Evolutionary conservation across 192 early-diverging fungal genomes (phyloP).

Genomic region (Coemansia sp.): DNA sequence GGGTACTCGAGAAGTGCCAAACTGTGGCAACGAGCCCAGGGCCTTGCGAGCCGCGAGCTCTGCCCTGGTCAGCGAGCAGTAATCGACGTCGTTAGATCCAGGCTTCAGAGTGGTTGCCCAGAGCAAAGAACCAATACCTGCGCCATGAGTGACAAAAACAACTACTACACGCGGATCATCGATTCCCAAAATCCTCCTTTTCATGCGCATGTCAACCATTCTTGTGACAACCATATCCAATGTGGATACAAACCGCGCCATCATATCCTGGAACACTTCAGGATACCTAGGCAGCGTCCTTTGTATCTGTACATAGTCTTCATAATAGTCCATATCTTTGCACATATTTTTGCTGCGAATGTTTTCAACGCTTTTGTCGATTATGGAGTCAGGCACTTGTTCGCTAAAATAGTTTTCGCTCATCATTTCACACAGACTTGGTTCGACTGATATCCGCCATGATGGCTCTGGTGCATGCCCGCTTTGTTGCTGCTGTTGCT

Average conservation of each 20-base stretch:
- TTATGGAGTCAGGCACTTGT: conserved; percentile 34
- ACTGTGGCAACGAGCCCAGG: conserved; percentile 16
- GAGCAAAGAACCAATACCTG: conserved; percentile 34
- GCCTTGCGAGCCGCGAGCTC: conserved; percentile 9
- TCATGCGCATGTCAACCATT: conserved; percentile 9
- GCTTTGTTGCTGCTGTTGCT: neutral
- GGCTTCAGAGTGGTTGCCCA: conserved; percentile 44
- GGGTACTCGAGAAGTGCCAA: conserved; percentile 31
- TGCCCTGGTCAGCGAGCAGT: conserved; percentile 41
- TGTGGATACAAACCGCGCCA: conserved; percentile 41
- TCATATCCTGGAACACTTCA: conserved; percentile 47
- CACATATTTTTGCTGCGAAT: conserved; percentile 6
- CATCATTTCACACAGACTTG: conserved; percentile 49
- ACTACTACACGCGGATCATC: conserved; percentile 16
- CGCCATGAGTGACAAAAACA: conserved; percentile 51
- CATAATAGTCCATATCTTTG: conserved; percentile 18
- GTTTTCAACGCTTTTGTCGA: conserved; percentile 10
- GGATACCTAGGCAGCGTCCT: conserved; percentile 32
- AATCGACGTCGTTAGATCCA: conserved; percentile 27
- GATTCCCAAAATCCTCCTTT: neutral
- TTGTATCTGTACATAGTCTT: conserved; percentile 4
- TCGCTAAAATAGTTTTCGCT: conserved; percentile 40
- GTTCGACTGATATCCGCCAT: conserved; percentile 35
- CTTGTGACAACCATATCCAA: conserved; percentile 18
- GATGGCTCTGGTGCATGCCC: neutral